Base-by-base conservation (phyloP, 805 yeast species). In the Hanseniaspora guilliermondii region DNA sequence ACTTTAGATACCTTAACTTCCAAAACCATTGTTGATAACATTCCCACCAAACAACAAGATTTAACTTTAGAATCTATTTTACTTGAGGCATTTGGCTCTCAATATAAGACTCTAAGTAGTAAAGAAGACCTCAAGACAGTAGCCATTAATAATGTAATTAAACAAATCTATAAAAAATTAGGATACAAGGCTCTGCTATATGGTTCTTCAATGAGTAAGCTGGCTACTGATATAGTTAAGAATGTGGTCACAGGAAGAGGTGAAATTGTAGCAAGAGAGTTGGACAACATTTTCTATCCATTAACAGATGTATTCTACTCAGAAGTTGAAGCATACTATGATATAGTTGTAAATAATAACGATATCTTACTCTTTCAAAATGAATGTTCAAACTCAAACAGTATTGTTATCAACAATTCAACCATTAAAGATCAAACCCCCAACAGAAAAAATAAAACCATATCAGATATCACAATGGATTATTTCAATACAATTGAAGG, bases 201-300 rank as follows among this genome's bases (percentile, higher is more conserved):
- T 70, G 87, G 91, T 1, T 85, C 82, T 62, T 80, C 85, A 27
- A 85, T 87, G 94, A 85, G 95, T 0, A 74, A 81, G 41, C 64
- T 89, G 24, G 95, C 97, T 1, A 87, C 83, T 61, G 80, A 81
- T 57, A 79, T 85, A n/a, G 71, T 91, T 35, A 74, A 94, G 0
- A 67, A 85, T 53, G 83, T 95, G 0, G 88, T 87, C 5, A 85
- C 82, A 61, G 97, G 97, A 12, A 75, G 96, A 58, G 97, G 96
- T 0, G 73, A 83, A 1, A 74, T 74, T 35, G 75, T 89, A 6
- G 76, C 85, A 25, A 63, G 69, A 4, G 65, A 72, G 11, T 63
- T 83, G 24, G 70, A 81, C 7, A 80, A 78, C 58, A 70, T 80
- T 9, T 61, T 85, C 3, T 84, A 76, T 62, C 96, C 96, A 0